Evolutionary conservation across 805 yeast genomes (phyloP).

Genomic region (Limtongia smithiae): DNA sequence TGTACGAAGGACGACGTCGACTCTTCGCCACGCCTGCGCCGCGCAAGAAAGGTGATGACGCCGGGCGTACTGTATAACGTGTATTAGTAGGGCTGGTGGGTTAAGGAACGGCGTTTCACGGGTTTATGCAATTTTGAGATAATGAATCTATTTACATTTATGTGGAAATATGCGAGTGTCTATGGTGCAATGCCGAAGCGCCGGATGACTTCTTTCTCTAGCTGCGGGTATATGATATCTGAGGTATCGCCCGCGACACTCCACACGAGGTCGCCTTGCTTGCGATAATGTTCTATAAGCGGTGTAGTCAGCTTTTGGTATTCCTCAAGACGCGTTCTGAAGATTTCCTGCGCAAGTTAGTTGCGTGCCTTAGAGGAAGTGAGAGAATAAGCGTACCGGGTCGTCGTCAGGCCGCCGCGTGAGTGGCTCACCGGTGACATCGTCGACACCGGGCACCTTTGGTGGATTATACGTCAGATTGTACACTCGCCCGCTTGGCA

Average conservation of each 20-base stretch:
- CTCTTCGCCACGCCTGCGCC: conserved; percentile 20
- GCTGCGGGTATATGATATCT: conserved; percentile 76
- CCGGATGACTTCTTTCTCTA: conserved; percentile 43
- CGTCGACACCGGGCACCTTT: conserved; percentile 73
- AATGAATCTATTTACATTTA: too few relatives aligned
- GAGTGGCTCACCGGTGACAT: conserved; percentile 83
- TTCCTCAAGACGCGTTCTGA: conserved; percentile 60
- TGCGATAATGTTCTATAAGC: conserved; percentile 57
- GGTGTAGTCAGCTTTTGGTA: conserved; percentile 62
- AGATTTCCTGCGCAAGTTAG: conserved; percentile 45
- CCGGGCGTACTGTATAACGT: conserved; percentile 2
- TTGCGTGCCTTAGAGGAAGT: not conserved
- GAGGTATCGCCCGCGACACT: conserved; percentile 74
- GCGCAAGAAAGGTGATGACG: not conserved
- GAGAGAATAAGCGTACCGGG: conserved; percentile 37
- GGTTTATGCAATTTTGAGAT: not conserved
- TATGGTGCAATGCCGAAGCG: conserved; percentile 33
- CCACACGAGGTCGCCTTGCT: conserved; percentile 46
- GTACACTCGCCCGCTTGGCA: conserved; percentile 80
- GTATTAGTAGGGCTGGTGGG: not conserved
- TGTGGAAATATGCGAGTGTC: not conserved
- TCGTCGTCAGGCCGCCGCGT: conserved; percentile 80
- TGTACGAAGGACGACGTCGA: conserved; percentile 22
- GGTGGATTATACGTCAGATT: conserved; percentile 89
- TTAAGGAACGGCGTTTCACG: not conserved